Evolutionary conservation across 1,139 yeast species (phyloP), one percentile per base, ranked within the genome.

Genomic region (Meyerozyma athensensis): DNA sequence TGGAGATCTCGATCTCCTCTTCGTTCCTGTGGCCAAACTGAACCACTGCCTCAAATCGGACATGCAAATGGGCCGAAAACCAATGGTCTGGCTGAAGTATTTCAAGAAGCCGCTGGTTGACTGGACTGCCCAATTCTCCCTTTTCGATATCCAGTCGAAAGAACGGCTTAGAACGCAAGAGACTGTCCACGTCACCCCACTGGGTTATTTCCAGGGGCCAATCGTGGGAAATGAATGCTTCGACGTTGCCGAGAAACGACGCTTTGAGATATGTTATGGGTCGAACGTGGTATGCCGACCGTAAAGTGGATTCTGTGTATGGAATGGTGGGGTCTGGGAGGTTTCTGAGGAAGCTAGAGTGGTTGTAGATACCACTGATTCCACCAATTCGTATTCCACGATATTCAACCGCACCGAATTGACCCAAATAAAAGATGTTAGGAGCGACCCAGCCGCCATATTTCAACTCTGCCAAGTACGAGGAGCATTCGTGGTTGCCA

Each of bases 371-470:
- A 0, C 98, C 98, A 42, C 96, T 86, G 14, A 86, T 49, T 0
- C 97, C 97, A 13, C 79, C 81, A 21, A 92, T 86, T 40, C 83
- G 64, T 7, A 90, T 47, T 0, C 96, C 96, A 43, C 72, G 73
- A 51, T 63, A 84, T 79, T 84, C 79, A 2, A 94, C 65, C 4
- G 80, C 78, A 10, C 92, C 89, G 32, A 81, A 75, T 33, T 79
- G 78, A 0, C 98, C 99, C 52, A 92, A 58, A 53, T 81, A 94
- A 58, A 83, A 94, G n/a, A 92, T 87, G 47, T 84, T 82, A 1
- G 87, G 87, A 1, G 96, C 95, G 1, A 86, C 92, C 89, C 94
- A 94, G 0, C 99, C 99, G 8, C 99, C 99, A 54, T 73, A 77
- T 44, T 77, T 78, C 42, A 90, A 61, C 49, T 86, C 90, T 47